Percentiles rank a stretch among this genome's conserved stretches.
Evolutionary conservation across 306 rosid species (phyloP).

Genomic region (Acacia confusa): DNA sequence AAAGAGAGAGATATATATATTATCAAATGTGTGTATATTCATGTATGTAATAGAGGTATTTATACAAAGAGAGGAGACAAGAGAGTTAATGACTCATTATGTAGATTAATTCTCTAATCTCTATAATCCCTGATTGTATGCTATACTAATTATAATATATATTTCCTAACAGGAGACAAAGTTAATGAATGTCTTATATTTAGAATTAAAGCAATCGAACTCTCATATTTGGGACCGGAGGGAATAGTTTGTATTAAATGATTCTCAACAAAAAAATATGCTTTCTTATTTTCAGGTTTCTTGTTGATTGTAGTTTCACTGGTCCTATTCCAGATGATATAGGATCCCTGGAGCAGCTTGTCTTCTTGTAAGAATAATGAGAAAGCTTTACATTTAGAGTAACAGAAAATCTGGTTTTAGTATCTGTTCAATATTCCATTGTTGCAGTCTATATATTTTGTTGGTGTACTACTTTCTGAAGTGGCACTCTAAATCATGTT

Average conservation of each 20-base stretch:
- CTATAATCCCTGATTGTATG: too few relatives aligned
- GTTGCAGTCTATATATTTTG: background rate
- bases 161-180: too few relatives aligned
- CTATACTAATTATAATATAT: too few relatives aligned
- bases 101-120: too few relatives aligned
- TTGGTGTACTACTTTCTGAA: background rate
- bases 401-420: background rate
- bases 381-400: background rate
- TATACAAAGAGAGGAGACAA: too few relatives aligned
- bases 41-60: too few relatives aligned
- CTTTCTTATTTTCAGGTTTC: slow-evolving; percentile 43
- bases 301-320: slow-evolving; percentile 62
- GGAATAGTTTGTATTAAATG: slow-evolving; percentile 20
- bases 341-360: slow-evolving; percentile 56
- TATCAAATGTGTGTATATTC: too few relatives aligned
- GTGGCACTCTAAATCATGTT: background rate
- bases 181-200: too few relatives aligned
- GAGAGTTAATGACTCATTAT: too few relatives aligned
- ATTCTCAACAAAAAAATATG: slow-evolving; percentile 16
- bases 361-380: slow-evolving; percentile 52
- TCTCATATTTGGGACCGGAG: too few relatives aligned
- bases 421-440: background rate
- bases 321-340: slow-evolving; percentile 63
- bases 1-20: too few relatives aligned
- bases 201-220: too few relatives aligned